These are phyloP conservation scores for Alternaria consortialis DNA, from an alignment of 2,329 filamentous ascomycete species.

Conservation along the genomic window DNA sequence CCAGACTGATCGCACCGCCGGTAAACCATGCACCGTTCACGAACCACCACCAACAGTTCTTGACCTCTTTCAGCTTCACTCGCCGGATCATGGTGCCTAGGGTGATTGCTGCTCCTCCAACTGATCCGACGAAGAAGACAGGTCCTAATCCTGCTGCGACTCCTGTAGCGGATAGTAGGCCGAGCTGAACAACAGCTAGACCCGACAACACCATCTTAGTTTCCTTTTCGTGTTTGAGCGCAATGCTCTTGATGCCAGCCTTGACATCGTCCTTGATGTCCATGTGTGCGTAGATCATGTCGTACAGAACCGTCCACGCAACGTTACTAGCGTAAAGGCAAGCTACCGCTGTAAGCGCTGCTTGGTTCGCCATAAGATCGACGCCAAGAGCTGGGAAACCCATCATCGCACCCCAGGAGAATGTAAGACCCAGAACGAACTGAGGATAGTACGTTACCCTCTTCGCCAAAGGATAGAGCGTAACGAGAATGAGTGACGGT, in stretches of 20 bases:
- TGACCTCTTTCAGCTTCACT: conserved; percentile 65
- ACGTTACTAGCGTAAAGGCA: conserved; percentile 80
- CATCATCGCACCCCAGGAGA: conserved; percentile 89
- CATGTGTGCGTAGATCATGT: conserved; percentile 95
- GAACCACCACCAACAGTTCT: conserved; percentile 72
- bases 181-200: conserved; percentile 73
- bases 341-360: conserved; percentile 71
- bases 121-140: conserved; percentile 66
- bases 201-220: conserved; percentile 80
- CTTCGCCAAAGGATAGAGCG: conserved; percentile 83
- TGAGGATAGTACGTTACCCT: conserved; percentile 89
- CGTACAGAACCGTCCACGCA: conserved; percentile 87
- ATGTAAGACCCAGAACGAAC: conserved; percentile 81
- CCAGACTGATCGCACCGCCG: conserved; percentile 66
- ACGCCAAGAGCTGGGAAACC: conserved; percentile 85
- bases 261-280: conserved; percentile 86
- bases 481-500: conserved; percentile 77
- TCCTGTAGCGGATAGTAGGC: conserved; percentile 74
- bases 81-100: conserved; percentile 67
- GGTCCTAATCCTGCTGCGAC: conserved; percentile 67
- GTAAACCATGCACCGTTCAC: conserved; percentile 69
- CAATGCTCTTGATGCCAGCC: conserved; percentile 89
- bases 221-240: conserved; percentile 77
- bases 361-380: conserved; percentile 71
- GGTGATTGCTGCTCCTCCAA: conserved; percentile 64